Evolutionary conservation across 2,329 filamentous ascomycete species (phyloP).

Genomic region (Colletotrichum liriopes): DNA sequence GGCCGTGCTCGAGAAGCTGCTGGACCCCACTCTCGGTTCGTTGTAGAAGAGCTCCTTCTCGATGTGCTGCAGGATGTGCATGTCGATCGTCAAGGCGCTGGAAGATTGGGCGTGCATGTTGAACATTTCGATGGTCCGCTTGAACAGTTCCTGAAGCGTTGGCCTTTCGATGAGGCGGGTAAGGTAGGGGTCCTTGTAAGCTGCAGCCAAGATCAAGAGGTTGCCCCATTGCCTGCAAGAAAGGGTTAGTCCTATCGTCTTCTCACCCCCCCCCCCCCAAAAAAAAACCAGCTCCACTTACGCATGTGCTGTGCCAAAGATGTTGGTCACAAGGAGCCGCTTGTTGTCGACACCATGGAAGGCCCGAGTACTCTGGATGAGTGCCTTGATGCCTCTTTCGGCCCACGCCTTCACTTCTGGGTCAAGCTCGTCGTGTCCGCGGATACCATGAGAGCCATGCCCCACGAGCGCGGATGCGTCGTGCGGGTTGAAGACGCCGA

Average conservation of each 20-base stretch:
- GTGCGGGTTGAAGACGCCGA: constrained; percentile 49
- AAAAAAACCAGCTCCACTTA: constrained; percentile 68
- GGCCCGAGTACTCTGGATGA: constrained; percentile 87
- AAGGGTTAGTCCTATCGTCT: not conserved
- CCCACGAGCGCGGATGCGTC: constrained; percentile 20
- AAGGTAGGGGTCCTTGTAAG: constrained; percentile 78
- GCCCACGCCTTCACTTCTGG: constrained; percentile 62
- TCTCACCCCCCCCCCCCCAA: too few species aligned
- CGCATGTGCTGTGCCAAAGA: constrained; percentile 96
- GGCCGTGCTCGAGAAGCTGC: constrained; percentile 61
- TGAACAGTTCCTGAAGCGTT: constrained; percentile 73
- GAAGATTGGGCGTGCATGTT: constrained; percentile 78
- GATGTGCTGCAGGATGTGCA: constrained; percentile 77
- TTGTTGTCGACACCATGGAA: constrained; percentile 77
- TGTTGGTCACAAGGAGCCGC: constrained; percentile 91
- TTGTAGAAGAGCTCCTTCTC: constrained; percentile 62
- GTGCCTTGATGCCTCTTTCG: constrained; percentile 76
- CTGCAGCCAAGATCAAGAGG: constrained; percentile 89
- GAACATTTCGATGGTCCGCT: constrained; percentile 84
- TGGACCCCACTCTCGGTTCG: constrained; percentile 40
- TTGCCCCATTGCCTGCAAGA: constrained; percentile 91
- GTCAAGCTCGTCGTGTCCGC: constrained; percentile 40
- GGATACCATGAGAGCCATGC: constrained; percentile 45
- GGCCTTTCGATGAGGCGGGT: constrained; percentile 69
- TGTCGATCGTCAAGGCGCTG: constrained; percentile 81